Evolutionary conservation across 805 yeast genomes (phyloP).

Genomic region (Suhomyces pyralidae): DNA sequence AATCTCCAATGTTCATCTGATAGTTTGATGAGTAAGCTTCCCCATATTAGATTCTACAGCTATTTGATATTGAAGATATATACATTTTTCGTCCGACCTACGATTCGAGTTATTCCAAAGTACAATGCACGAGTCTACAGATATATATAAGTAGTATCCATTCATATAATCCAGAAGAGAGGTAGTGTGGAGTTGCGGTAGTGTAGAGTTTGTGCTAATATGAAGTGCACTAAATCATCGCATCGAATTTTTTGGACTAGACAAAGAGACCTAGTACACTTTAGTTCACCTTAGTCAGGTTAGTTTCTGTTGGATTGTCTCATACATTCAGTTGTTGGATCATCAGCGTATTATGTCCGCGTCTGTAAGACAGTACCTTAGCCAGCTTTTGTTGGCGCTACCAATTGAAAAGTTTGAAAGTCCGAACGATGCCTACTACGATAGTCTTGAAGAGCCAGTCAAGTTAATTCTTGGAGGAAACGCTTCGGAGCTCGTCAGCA

Average conservation of each 20-base stretch:
- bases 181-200: no score
- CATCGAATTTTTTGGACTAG: neutral
- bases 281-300: neutral
- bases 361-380: constrained; percentile 13
- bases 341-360: no score
- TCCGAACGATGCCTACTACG: constrained; percentile 5
- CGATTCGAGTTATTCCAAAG: no score
- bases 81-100: no score
- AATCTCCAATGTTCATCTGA: no score
- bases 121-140: no score
- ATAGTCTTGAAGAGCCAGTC: constrained; percentile 14
- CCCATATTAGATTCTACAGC: no score
- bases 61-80: no score
- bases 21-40: no score
- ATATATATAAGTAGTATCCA: no score
- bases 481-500: constrained; percentile 20
- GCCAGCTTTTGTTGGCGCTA: constrained; percentile 18
- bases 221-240: neutral
- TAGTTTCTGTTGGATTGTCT: neutral
- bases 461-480: constrained; percentile 22
- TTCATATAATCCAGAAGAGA: no score
- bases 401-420: constrained; percentile 14
- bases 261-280: neutral
- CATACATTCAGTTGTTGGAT: no score
- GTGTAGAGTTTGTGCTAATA: neutral